These are phyloP conservation scores for Mortierella sp. DNA, from an alignment of 371 early-diverging fungal species.

Conservation along the genomic window DNA sequence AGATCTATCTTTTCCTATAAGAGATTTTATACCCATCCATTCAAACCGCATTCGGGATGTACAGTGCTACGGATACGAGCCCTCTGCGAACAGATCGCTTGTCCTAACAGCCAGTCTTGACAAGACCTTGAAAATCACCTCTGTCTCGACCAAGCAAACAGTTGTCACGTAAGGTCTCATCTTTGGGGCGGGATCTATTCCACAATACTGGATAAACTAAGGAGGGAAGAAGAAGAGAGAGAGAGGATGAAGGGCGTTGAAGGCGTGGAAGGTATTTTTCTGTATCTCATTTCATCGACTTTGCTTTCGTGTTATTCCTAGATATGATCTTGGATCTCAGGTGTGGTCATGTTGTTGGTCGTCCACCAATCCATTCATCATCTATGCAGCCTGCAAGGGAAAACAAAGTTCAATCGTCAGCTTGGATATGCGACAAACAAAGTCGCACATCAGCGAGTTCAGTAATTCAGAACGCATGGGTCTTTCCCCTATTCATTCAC, in stretches of 20 bases:
- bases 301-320: background rate
- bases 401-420: constrained; percentile 26
- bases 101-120: constrained; percentile 44
- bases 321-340: constrained; percentile 25
- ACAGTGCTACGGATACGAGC: constrained; percentile 24
- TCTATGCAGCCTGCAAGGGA: constrained; percentile 36
- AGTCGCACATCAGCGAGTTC: constrained; percentile 10
- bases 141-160: constrained; percentile 13
- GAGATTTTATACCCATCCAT: constrained; percentile 29
- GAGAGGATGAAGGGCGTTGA: no score
- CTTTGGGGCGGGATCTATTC: no score
- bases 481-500: constrained; percentile 40
- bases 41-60: constrained; percentile 34
- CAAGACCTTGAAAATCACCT: constrained; percentile 40
- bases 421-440: constrained; percentile 33
- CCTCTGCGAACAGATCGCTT: constrained; percentile 17
- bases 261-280: no score
- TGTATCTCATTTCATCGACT: no score
- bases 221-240: no score
- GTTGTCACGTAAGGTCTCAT: constrained; percentile 14
- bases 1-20: constrained; percentile 19
- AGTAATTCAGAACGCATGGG: constrained; percentile 23
- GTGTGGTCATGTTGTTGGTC: constrained; percentile 54
- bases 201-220: no score
- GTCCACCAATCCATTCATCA: constrained; percentile 16